Conservation (phyloP, 148 eudicot species). For the Cornus controversa region DNA sequence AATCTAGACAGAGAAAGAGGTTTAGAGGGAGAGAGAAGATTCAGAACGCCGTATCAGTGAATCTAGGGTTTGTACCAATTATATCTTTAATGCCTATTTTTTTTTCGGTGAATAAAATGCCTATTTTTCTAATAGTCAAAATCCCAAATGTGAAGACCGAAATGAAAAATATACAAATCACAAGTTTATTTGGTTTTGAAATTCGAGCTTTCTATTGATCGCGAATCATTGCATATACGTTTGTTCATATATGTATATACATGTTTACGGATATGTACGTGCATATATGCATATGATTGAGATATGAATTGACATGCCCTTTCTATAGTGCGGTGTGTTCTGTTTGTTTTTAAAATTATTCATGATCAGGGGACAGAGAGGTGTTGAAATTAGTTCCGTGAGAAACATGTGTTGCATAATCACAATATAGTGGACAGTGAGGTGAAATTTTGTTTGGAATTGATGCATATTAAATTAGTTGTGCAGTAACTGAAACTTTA, state of each 20-base stretch:
- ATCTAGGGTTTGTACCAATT: constrained; percentile 11
- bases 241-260: background rate
- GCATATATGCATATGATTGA: background rate
- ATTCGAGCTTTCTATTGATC: background rate
- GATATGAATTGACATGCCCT: background rate
- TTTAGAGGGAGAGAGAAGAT: background rate
- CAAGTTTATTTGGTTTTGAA: background rate
- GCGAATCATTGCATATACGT: background rate
- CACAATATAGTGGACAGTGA: background rate
- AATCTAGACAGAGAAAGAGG: background rate
- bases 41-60: background rate
- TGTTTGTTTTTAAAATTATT: background rate
- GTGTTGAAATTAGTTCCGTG: background rate
- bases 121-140: too few relatives aligned
- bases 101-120: too few relatives aligned
- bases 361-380: background rate
- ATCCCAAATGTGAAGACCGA: background rate
- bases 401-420: background rate
- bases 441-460: background rate
- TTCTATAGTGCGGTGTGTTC: background rate
- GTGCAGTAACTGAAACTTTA: background rate
- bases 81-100: background rate
- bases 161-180: background rate
- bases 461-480: background rate
- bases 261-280: background rate